Evolutionary conservation across 805 yeast species (phyloP).

Genomic region (Saturnispora saitoi): DNA sequence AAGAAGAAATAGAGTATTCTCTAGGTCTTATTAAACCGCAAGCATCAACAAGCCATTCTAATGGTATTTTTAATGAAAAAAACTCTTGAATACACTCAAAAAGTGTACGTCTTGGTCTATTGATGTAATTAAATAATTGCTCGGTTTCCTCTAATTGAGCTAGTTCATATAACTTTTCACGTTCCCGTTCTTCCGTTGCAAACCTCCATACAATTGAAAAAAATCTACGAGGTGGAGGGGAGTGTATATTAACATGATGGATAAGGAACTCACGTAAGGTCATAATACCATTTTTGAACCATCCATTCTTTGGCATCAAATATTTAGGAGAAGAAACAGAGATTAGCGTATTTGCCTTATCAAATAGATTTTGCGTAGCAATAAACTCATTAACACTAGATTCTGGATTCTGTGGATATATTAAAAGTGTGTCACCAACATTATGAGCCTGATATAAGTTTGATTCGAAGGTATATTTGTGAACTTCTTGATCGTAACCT

Average conservation of each 20-base stretch:
- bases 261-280: slow-evolving; percentile 68
- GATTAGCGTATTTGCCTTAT: slow-evolving; percentile 56
- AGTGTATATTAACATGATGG: slow-evolving; percentile 72
- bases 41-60: slow-evolving; percentile 65
- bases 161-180: slow-evolving; percentile 69
- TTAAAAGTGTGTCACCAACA: slow-evolving; percentile 77
- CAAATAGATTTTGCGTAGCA: slow-evolving; percentile 64
- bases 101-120: slow-evolving; percentile 82
- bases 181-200: slow-evolving; percentile 64
- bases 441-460: slow-evolving; percentile 25
- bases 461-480: slow-evolving; percentile 1
- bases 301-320: slow-evolving; percentile 47
- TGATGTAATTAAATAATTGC: slow-evolving; percentile 84
- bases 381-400: slow-evolving; percentile 57
- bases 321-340: slow-evolving; percentile 20
- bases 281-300: slow-evolving; percentile 37
- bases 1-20: slow-evolving; percentile 74
- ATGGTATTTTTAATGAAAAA: slow-evolving; percentile 63
- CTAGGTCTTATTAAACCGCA: slow-evolving; percentile 78
- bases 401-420: slow-evolving; percentile 68
- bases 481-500: slow-evolving; percentile 85
- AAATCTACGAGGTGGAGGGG: slow-evolving; percentile 80
- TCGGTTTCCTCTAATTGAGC: slow-evolving; percentile 64
- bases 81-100: slow-evolving; percentile 81
- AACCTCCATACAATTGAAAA: slow-evolving; percentile 71